A percentile compares a stretch with the other conserved stretches of the same genome.
Conservation (phyloP, 805 yeast species). For the Cyberlindnera lachancei region DNA sequence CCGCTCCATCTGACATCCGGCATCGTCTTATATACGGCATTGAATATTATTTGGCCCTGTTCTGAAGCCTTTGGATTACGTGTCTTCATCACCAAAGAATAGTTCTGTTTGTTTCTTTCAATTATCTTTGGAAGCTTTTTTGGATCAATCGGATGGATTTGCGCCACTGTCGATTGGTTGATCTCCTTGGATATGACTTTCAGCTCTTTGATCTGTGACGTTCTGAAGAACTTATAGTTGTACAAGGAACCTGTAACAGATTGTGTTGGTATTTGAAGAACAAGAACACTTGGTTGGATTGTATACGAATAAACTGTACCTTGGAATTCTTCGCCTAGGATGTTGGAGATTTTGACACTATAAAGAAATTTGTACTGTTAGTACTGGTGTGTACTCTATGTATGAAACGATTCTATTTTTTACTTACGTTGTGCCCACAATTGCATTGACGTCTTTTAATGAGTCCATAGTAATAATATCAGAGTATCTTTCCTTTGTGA, state of each 20-base stretch:
- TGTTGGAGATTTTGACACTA: conserved; percentile 54
- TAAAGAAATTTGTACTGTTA: not conserved
- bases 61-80: conserved; percentile 29
- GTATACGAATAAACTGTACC: conserved; percentile 62
- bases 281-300: conserved; percentile 30
- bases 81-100: conserved; percentile 18
- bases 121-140: conserved; percentile 10
- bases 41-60: conserved; percentile 40
- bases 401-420: too few species aligned
- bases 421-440: conserved; percentile 10
- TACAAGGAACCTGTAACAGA: conserved; percentile 8
- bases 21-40: conserved; percentile 35
- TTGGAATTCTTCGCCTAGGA: conserved; percentile 45
- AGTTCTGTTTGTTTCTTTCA: conserved; percentile 15
- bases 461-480: not conserved
- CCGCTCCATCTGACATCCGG: conserved; percentile 39
- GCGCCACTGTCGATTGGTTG: conserved; percentile 13
- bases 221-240: conserved; percentile 45
- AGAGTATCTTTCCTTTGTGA: not conserved
- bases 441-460: conserved; percentile 1
- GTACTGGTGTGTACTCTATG: too few species aligned
- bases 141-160: conserved; percentile 12
- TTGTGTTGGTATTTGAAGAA: conserved; percentile 19
- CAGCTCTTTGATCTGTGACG: conserved; percentile 49
- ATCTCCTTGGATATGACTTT: conserved; percentile 36